phyloP scores from a whole-genome alignment of 2,329 filamentous ascomycete species.

The Stachybotrys chlorohalonatus region DNA sequence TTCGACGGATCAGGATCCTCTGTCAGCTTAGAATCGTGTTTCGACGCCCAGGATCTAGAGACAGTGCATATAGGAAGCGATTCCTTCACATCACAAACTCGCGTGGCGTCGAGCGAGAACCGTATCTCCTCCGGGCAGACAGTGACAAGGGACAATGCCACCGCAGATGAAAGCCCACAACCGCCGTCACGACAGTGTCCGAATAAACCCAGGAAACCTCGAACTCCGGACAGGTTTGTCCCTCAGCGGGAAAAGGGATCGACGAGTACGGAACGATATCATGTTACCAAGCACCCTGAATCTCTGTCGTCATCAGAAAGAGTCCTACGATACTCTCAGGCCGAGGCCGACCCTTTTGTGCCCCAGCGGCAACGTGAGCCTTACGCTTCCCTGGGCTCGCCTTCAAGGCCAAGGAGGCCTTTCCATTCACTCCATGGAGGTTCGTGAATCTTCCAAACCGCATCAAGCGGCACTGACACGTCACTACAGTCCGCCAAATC shows the following conservation, averaged over 20 bases:
- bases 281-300: conserved; percentile 31
- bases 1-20: conserved; percentile 10
- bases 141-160: not conserved
- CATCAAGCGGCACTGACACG: conserved; percentile 3
- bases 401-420: not conserved
- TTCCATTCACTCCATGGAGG: conserved; percentile 2
- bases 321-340: conserved; percentile 30
- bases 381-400: not conserved
- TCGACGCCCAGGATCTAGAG: not conserved
- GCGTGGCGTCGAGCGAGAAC: not conserved
- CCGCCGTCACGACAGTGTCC: not conserved
- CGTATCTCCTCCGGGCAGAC: not conserved
- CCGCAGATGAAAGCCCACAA: not conserved
- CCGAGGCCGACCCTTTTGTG: conserved; percentile 32
- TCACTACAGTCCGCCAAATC: not conserved
- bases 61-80: not conserved
- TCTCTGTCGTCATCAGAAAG: conserved; percentile 35
- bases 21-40: not conserved
- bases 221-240: conserved; percentile 39
- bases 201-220: not conserved
- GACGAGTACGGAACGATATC: conserved; percentile 33
- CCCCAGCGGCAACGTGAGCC: conserved; percentile 11
- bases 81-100: not conserved
- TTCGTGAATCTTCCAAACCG: conserved; percentile 1
- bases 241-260: conserved; percentile 28